Evolutionary conservation across 495 filamentous ascomycete species (phyloP).

Genomic region (Pseudotulostoma volvatum): DNA sequence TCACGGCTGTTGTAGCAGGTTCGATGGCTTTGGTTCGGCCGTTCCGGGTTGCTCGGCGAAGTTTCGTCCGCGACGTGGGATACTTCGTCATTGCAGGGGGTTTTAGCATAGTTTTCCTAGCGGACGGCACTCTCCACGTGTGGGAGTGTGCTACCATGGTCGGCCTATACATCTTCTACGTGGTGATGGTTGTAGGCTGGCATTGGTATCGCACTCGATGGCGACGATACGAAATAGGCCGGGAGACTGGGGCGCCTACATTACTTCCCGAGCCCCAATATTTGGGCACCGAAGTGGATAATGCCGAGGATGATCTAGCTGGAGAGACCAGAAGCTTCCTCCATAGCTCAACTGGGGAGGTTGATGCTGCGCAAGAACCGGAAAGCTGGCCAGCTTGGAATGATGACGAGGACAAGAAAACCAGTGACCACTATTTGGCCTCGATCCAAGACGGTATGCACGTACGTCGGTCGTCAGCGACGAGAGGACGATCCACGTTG

Average conservation of each 20-base stretch:
- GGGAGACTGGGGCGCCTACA: slow-evolving; percentile 57
- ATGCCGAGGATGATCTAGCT: slow-evolving; percentile 56
- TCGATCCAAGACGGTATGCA: slow-evolving; percentile 92
- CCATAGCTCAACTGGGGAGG: slow-evolving; percentile 37
- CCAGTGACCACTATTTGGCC: slow-evolving; percentile 50
- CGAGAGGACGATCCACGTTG: slow-evolving; percentile 54
- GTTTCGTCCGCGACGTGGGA: slow-evolving; percentile 80
- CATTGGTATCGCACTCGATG: slow-evolving; percentile 63
- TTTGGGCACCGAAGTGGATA: slow-evolving; percentile 46
- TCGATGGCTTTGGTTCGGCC: slow-evolving; percentile 93
- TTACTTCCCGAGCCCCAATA: slow-evolving; percentile 52
- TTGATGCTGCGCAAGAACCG: slow-evolving; percentile 60
- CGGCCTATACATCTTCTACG: slow-evolving; percentile 80
- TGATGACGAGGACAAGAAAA: slow-evolving; percentile 53
- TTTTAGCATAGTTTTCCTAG: slow-evolving; percentile 77
- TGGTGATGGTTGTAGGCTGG: slow-evolving; percentile 75
- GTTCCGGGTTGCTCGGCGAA: slow-evolving; percentile 74
- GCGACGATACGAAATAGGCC: slow-evolving; percentile 44
- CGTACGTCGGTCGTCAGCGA: slow-evolving; percentile 48
- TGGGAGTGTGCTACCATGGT: slow-evolving; percentile 93
- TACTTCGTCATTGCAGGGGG: slow-evolving; percentile 82
- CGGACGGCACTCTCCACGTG: slow-evolving; percentile 65
- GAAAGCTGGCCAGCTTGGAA: slow-evolving; percentile 32
- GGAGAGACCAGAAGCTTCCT: slow-evolving; percentile 36
- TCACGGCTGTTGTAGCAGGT: slow-evolving; percentile 92